Conservation (phyloP, 495 filamentous ascomycete genomes). For the Tuber borchii region DNA sequence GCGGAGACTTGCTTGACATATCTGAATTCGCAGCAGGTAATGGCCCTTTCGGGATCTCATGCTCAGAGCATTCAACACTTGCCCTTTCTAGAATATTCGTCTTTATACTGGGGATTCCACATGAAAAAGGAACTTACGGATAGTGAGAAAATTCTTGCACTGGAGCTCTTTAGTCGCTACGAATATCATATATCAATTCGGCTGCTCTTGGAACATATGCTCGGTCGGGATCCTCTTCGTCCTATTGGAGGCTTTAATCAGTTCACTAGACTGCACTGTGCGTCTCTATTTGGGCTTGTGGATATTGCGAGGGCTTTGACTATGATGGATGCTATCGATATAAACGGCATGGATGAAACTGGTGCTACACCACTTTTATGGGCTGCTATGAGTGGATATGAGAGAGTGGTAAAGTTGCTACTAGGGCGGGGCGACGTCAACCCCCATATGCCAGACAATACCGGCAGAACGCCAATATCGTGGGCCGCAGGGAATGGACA, state of each 20-base stretch:
- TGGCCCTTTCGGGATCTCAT: background rate
- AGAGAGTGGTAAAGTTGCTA: too few relatives aligned
- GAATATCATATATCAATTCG: too few relatives aligned
- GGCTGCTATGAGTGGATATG: too few relatives aligned
- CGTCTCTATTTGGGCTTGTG: background rate
- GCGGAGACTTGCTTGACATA: background rate
- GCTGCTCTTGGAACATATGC: background rate
- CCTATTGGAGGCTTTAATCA: background rate
- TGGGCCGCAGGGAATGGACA: too few relatives aligned
- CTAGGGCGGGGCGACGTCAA: too few relatives aligned
- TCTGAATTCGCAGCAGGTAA: background rate
- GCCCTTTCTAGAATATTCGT: background rate
- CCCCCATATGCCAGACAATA: too few relatives aligned
- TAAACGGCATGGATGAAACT: background rate
- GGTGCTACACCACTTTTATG: background rate
- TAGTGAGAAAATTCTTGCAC: too few relatives aligned
- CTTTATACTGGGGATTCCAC: too few relatives aligned
- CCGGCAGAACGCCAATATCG: too few relatives aligned
- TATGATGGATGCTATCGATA: background rate
- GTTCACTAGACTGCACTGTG: background rate
- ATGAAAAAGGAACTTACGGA: too few relatives aligned
- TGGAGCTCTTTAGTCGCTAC: too few relatives aligned
- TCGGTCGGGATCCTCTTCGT: background rate
- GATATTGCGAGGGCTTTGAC: background rate
- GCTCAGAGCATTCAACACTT: background rate